Conservation (phyloP, 2,329 filamentous ascomycete species). For the Daldinia sp. region DNA sequence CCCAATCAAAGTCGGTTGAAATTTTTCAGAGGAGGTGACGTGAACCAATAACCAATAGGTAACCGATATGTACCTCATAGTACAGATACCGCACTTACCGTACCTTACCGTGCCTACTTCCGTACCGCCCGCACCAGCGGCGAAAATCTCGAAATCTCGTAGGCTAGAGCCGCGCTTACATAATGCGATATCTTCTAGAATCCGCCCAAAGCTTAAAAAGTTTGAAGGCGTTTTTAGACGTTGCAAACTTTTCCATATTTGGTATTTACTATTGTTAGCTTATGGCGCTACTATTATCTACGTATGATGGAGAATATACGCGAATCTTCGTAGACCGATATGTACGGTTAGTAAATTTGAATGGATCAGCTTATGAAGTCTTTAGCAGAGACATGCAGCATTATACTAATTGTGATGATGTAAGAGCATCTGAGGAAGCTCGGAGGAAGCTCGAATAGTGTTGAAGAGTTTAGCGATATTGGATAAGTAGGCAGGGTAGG, state of each 20-base stretch:
- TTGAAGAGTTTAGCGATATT: not conserved
- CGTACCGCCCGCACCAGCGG: not conserved
- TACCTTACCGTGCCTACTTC: not conserved
- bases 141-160: not conserved
- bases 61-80: slow-evolving; percentile 2
- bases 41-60: slow-evolving; percentile 13
- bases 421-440: not conserved
- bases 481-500: no score
- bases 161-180: slow-evolving; percentile 26
- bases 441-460: not conserved
- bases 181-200: slow-evolving; percentile 30
- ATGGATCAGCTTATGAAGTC: not conserved
- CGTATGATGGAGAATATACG: no score
- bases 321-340: no score
- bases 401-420: not conserved
- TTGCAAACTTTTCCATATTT: not conserved
- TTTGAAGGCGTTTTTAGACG: not conserved
- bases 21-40: slow-evolving; percentile 33
- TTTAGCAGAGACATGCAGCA: not conserved
- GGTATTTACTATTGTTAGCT: no score
- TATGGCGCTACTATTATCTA: no score
- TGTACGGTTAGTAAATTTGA: no score
- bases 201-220: not conserved
- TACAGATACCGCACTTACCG: not conserved
- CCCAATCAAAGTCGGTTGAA: slow-evolving; percentile 30